Base-by-base conservation (phyloP, 208 protist genomes). In the Porcisia hertigi region DNA sequence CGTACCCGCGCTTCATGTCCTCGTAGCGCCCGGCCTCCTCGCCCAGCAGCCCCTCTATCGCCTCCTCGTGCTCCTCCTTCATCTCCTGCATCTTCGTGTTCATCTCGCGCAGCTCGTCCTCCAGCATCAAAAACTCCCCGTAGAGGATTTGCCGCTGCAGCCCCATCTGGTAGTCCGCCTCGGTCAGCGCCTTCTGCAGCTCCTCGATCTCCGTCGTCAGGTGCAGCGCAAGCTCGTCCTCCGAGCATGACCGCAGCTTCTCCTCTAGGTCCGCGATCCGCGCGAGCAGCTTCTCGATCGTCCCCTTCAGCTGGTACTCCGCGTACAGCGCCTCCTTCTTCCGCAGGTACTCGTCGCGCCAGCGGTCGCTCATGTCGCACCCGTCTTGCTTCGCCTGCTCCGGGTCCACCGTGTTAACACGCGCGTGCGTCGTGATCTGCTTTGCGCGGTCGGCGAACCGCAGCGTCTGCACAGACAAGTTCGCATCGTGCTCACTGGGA, bases 401-500 rank as follows among this genome's bases (percentile, higher is more conserved):
- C 64, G 80, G 55, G 54, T 86, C 81, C 23, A 94, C 86, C 36
- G 84, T 90, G 82, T 94, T 94, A 49, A 95, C 89, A 81, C 87
- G 90, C n/a, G 91, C 91, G 77, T 95, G 83, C 34, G 87, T 91
- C 18, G 80, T 85, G 49, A 97, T 91, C 78, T 94, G 86, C 81
- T 93, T 97, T 63, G 93, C 93, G 69, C 92, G 86, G 76, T 97
- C 93, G 30, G 89, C 93, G 55, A 96, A 96, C 70, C 92, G 91
- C 52, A 97, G 88, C 55, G 93, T 89, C 79, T 97, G 93, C 69
- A 94, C 87, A 39, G 90, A 92, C 60, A 93, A 87, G 77, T 92
- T 86, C 16, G 93, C 84, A 71, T 96, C 91, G 63, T 76, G 69
- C 23, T 73, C 73, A 65, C 88, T 87, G 43, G 92, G 92, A 16